A percentile compares a stretch with the other conserved stretches of the same genome.
Evolutionary conservation across 2,329 filamentous ascomycete species (phyloP).

Genomic region (Apiospora marii): DNA sequence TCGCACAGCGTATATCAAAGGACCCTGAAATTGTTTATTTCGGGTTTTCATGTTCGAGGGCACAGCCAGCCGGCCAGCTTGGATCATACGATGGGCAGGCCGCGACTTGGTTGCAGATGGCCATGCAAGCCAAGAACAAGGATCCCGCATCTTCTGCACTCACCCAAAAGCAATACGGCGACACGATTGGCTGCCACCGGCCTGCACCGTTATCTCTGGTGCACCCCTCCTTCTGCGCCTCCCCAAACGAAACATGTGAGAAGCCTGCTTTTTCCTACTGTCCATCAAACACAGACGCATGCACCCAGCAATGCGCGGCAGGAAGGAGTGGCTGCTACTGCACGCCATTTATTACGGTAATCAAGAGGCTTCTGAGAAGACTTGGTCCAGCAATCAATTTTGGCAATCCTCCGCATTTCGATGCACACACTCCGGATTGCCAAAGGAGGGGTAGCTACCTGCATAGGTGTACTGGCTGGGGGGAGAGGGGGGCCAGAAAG

Average conservation of each 20-base stretch:
- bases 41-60: background rate
- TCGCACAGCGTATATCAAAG: background rate
- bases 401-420: background rate
- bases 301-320: background rate
- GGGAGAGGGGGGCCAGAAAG: no score
- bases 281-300: background rate
- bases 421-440: background rate
- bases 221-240: background rate
- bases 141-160: background rate
- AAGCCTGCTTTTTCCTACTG: constrained; percentile 17
- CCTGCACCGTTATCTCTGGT: constrained; percentile 16
- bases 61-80: background rate
- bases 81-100: constrained; percentile 12
- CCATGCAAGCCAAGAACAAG: constrained; percentile 18
- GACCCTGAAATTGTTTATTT: background rate
- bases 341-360: background rate
- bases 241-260: constrained; percentile 13
- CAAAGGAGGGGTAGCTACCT: background rate
- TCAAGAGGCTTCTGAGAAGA: background rate
- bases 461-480: background rate
- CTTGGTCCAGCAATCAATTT: background rate
- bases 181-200: constrained; percentile 5
- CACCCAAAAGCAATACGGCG: background rate
- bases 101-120: constrained; percentile 3
- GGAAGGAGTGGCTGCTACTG: constrained; percentile 5